Evolutionary conservation across 257 asterid genomes (phyloP), one percentile per base, ranked within the genome.

Genomic region (Dorcoceras hygrometricum): DNA sequence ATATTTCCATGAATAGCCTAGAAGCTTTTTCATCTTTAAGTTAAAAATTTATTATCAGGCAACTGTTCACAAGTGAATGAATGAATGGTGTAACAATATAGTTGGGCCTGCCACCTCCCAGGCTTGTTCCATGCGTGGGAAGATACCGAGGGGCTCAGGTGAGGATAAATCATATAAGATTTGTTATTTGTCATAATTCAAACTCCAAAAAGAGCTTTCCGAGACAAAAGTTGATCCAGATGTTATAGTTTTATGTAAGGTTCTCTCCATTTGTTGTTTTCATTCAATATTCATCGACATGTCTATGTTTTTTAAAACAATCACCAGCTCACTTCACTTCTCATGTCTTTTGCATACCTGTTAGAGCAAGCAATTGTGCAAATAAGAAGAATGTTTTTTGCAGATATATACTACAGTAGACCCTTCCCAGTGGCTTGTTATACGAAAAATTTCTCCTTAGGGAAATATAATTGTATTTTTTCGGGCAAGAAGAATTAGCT

Each of bases 381-480:
- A 39, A 12, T 39, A 39, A 39, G 50, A 39, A 39, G 1, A 39
- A 39, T 12, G 50, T 5, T 39, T 39, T 39, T 39, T 3, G 6
- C n/a, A 39, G n/a, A 39, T 39, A 39, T 7, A 18, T 11, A 11
- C 50, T 39, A 39, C 3, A 39, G 16, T 7, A 39, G 50, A 39
- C n/a, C 48, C 50, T 39, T 12, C 50, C 50, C 50, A 39, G 50
- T 39, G 50, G n/a, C 5, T 39, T 39, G 46, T 39, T 5, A 12
- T 12, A 39, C 0, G 50, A 31, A 50, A 67, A 57, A 57, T 72
- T 58, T 20, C 57, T 22, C 39, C 59, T 34, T 27, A 10, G 46
- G 46, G 51, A 68, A 69, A 60, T 59, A 23, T 65, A 46, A 1
- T 59, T 56, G 50, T 58, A n/a, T 18, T 19, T 23, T 23, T 72